A percentile compares a stretch with the other conserved stretches of the same genome.
Evolutionary conservation across 2,329 filamentous ascomycete genomes (phyloP).

Genomic region (Colletotrichum caudatum): DNA sequence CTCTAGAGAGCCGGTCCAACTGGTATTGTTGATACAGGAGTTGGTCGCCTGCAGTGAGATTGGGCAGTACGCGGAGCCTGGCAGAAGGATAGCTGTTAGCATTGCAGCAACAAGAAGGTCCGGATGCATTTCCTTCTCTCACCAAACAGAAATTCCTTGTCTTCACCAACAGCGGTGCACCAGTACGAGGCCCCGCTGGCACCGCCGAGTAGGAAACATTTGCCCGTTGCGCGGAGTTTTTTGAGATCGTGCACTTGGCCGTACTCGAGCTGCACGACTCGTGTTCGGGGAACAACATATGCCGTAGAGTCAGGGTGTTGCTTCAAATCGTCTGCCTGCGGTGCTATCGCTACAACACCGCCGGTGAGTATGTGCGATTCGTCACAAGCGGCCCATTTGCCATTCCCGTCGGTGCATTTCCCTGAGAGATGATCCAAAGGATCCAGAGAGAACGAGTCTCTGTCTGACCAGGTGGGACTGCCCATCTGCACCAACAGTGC

Average conservation of each 20-base stretch:
- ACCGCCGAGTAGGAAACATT: conserved; percentile 27
- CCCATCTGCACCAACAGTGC: conserved; percentile 36
- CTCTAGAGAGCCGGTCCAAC: conserved; percentile 20
- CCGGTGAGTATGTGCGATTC: conserved; percentile 30
- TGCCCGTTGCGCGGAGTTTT: conserved; percentile 5
- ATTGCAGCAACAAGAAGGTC: rapidly evolving
- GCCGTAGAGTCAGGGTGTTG: conserved; percentile 11
- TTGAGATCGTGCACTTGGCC: conserved; percentile 25
- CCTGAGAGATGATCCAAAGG: conserved; percentile 11
- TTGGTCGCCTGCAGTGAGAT: conserved; percentile 25
- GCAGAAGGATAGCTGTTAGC: not conserved
- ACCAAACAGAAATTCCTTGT: conserved; percentile 29
- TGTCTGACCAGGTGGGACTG: conserved; percentile 34
- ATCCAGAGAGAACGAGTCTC: conserved; percentile 33
- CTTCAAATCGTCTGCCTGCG: conserved; percentile 27
- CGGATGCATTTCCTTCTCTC: not conserved
- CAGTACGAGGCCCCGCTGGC: conserved; percentile 34
- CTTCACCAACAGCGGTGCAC: conserved; percentile 18
- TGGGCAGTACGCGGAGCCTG: conserved; percentile 36
- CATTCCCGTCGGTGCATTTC: not conserved
- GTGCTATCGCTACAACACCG: conserved; percentile 28
- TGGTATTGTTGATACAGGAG: conserved; percentile 23
- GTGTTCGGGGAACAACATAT: conserved; percentile 22
- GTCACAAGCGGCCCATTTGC: conserved; percentile 27
- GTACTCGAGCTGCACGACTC: conserved; percentile 29